Base-by-base conservation (phyloP, 352 stramenopile species). In the Globisporangium polare region DNA sequence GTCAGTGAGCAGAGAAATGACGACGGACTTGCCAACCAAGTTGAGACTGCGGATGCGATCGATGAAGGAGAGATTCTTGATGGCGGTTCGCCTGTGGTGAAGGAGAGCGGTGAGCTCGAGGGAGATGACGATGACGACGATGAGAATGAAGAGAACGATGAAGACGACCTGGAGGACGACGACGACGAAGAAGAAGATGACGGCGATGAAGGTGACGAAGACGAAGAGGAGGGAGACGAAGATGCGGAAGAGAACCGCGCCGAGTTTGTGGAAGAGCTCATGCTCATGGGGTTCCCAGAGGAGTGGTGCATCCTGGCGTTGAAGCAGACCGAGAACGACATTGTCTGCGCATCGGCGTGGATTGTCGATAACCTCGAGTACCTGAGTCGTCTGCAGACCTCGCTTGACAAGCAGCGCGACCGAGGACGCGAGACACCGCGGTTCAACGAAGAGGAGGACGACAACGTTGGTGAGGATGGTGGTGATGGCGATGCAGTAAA, bases 361-460 rank as follows among this genome's bases (percentile, higher is more conserved):
- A 97, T 98, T 53, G 91, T 98, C 1, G 92, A 98, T 54, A 97
- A 97, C 58, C 64, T 97, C 2, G 91, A 98, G 52, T 96, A 96
- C 58, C 71, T 98, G 29, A 96, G 83, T 43, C 79, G 90, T 24
- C 35, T 95, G 9, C 85, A 94, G 56, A 82, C 76, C 3, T 77
- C 74, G n/a, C 62, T 89, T 9, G 89, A 94, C 46, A 91, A 91
- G 54, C 73, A 89, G 51, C 65, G 73, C 2, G 73, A 88, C 26
- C 63, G 78, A 20, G 74, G 66, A 10, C 52, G 65, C 43, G 72
- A 74, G 41, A 72, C 67, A 0, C 58, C 68, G 13, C 69, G 68
- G 1, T 81, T 80, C 22, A 72, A 90, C 12, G 85, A 90, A 39
- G 86, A 90, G 65, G 88, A 92, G 45, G 83, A 95, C 31, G 80